These are phyloP conservation scores for Fusarium tricinctum DNA, from an alignment of 2,329 filamentous ascomycete species.

Conservation along the genomic window DNA sequence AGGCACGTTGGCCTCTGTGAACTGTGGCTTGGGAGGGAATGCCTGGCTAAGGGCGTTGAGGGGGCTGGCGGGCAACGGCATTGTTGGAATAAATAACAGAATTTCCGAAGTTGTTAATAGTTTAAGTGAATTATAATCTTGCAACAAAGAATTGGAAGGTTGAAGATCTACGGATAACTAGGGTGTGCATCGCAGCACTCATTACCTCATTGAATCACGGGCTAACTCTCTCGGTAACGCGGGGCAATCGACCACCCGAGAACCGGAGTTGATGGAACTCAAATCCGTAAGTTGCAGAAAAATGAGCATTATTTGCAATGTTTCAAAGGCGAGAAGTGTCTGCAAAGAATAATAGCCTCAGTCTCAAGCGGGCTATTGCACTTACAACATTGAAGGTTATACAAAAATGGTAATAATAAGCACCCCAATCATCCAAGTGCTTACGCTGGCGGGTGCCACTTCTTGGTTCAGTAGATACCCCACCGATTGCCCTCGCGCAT, in stretches of 20 bases:
- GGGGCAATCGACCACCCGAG: constrained; percentile 31
- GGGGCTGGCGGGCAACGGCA: constrained; percentile 26
- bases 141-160: not conserved
- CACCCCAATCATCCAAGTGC: constrained; percentile 24
- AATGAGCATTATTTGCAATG: not conserved
- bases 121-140: not conserved
- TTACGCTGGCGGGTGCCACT: constrained; percentile 10
- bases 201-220: constrained; percentile 20
- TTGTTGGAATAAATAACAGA: not conserved
- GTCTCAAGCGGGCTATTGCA: not conserved
- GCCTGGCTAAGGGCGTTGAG: constrained; percentile 39
- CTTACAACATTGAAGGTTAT: constrained; percentile 8
- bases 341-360: not conserved
- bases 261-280: not conserved
- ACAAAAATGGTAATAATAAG: constrained; percentile 1
- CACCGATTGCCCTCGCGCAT: not conserved
- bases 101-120: not conserved
- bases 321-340: not conserved
- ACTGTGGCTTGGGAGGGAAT: constrained; percentile 45
- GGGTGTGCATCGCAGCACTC: not conserved
- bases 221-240: constrained; percentile 28
- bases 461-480: not conserved
- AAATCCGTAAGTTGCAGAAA: not conserved
- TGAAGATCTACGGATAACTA: not conserved
- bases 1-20: constrained; percentile 74